A percentile compares a stretch with the other conserved stretches of the same genome.
Conservation (phyloP, 805 yeast genomes). For the Zygosaccharomyces kombuchaensis region DNA sequence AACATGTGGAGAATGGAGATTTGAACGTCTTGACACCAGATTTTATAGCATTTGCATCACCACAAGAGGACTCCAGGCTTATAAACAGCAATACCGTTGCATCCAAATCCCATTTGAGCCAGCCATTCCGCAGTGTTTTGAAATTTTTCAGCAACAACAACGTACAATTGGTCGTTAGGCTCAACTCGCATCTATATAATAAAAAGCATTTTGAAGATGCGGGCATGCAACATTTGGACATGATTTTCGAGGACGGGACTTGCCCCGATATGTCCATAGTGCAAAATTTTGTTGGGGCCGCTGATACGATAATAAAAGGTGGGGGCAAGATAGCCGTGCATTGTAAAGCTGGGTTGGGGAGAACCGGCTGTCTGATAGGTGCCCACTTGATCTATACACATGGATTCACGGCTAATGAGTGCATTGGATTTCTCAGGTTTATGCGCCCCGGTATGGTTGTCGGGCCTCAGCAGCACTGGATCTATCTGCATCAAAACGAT, state of each 20-base stretch:
- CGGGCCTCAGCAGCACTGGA: slow-evolving; percentile 99
- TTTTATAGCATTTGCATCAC: slow-evolving; percentile 96
- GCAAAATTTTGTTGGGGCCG: slow-evolving; percentile 88
- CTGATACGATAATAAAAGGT: slow-evolving; percentile 76
- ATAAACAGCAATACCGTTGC: slow-evolving; percentile 11
- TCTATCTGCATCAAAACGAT: slow-evolving; percentile 91
- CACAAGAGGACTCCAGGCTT: slow-evolving; percentile 58
- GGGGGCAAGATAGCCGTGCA: slow-evolving; percentile 98
- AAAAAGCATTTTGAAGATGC: slow-evolving; percentile 74
- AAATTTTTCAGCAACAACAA: slow-evolving; percentile 66
- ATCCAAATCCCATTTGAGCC: slow-evolving; percentile 44
- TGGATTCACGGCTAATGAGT: slow-evolving; percentile 95
- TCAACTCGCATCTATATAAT: slow-evolving; percentile 89
- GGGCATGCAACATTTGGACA: slow-evolving; percentile 85
- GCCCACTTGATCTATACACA: slow-evolving; percentile 95
- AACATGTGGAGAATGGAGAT: slow-evolving; percentile 95
- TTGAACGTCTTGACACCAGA: slow-evolving; percentile 88
- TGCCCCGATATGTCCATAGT: slow-evolving; percentile 95
- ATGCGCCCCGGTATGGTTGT: slow-evolving; percentile 99
- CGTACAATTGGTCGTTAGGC: slow-evolving; percentile 85
- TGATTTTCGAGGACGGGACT: slow-evolving; percentile 97
- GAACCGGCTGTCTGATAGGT: slow-evolving; percentile 97
- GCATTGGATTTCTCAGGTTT: slow-evolving; percentile 94
- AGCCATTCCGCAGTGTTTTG: slow-evolving; percentile 76
- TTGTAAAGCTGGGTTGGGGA: slow-evolving; percentile 96